These are phyloP conservation scores for Xylaria sp. DNA, from an alignment of 2,329 filamentous ascomycete genomes.

Conservation along the genomic window DNA sequence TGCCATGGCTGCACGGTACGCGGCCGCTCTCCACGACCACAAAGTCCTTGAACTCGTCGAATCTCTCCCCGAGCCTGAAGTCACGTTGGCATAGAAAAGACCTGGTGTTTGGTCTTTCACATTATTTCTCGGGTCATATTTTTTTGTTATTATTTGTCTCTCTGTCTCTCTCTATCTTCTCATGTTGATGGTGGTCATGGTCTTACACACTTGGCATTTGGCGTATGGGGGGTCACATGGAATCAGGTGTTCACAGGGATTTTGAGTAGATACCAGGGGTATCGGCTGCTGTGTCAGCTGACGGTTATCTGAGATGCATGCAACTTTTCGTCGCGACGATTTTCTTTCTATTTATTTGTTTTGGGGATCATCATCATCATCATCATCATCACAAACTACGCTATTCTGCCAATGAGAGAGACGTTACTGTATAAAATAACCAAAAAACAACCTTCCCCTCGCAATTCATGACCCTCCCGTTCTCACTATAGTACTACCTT, in stretches of 20 bases:
- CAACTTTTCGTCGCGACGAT: not conserved
- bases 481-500: not conserved
- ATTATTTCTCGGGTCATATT: not conserved
- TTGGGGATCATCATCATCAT: too few species aligned
- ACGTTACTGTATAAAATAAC: not conserved
- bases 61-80: constrained; percentile 21
- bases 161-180: not conserved
- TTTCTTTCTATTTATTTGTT: not conserved
- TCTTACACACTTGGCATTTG: not conserved
- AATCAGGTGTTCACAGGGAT: not conserved
- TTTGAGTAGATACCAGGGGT: constrained; percentile 3
- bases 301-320: constrained; percentile 6
- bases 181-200: not conserved
- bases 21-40: constrained; percentile 33
- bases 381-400: too few species aligned
- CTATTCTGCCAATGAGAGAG: not conserved
- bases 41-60: constrained; percentile 32
- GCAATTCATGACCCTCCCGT: not conserved
- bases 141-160: too few species aligned
- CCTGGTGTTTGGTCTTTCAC: not conserved
- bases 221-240: constrained; percentile 1
- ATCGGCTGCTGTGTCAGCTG: constrained; percentile 5
- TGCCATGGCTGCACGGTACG: constrained; percentile 31
- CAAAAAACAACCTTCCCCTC: not conserved
- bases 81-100: not conserved